A percentile compares a stretch with the other conserved stretches of the same genome.
Evolutionary conservation across 768 basidiomycete genomes (phyloP).

Genomic region (Russula sp.): DNA sequence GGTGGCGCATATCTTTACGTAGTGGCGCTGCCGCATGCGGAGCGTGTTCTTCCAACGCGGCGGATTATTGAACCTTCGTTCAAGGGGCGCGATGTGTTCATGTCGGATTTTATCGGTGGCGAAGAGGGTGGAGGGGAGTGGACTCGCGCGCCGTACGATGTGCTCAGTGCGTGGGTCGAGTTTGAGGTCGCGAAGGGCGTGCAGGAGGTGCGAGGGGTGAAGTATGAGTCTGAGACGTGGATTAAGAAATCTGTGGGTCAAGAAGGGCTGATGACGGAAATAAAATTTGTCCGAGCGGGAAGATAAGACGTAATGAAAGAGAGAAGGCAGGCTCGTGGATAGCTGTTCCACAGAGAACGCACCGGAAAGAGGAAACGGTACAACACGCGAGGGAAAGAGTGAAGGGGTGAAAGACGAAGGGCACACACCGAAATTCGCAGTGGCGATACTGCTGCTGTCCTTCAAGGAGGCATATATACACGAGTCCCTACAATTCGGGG

Average conservation of each 20-base stretch:
- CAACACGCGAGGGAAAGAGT: too few relatives aligned
- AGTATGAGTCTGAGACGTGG: conserved; percentile 98
- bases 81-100: conserved; percentile 78
- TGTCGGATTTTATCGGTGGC: conserved; percentile 57
- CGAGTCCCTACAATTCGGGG: too few relatives aligned
- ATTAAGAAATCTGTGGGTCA: conserved; percentile 61
- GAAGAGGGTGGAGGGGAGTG: conserved; percentile 36
- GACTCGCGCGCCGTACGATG: conserved; percentile 51
- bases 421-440: too few relatives aligned
- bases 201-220: conserved; percentile 75
- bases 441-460: too few relatives aligned
- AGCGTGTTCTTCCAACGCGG: conserved; percentile 85
- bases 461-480: too few relatives aligned
- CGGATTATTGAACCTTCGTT: conserved; percentile 70
- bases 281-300: too few relatives aligned
- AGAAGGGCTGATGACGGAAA: conserved; percentile 20
- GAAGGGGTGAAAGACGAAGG: too few relatives aligned
- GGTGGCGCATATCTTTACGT: conserved; percentile 87
- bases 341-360: too few relatives aligned
- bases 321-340: too few relatives aligned
- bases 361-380: too few relatives aligned
- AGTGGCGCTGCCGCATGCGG: conserved; percentile 55
- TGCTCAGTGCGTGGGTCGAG: conserved; percentile 70
- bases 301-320: too few relatives aligned
- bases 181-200: conserved; percentile 69